These are phyloP conservation scores for Pythium aquatile DNA, from an alignment of 352 stramenopile genomes.

Conservation along the genomic window DNA sequence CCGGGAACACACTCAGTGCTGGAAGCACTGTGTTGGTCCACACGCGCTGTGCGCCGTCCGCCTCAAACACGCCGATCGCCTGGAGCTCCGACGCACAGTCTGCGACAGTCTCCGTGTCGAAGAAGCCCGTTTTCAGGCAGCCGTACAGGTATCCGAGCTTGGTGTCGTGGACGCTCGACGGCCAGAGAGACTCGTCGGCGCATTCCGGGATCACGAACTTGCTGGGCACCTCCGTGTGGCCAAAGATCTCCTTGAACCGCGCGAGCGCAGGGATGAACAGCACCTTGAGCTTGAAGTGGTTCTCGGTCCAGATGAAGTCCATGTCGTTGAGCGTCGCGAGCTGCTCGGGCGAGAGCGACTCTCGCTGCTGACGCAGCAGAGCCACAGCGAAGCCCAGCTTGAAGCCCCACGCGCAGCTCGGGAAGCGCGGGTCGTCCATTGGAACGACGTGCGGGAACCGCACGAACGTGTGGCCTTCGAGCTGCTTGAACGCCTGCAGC, in stretches of 20 bases:
- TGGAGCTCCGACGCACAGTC: constrained; percentile 36
- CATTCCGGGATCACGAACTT: constrained; percentile 32
- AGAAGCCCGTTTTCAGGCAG: constrained; percentile 21
- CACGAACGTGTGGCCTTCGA: constrained; percentile 91
- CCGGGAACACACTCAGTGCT: constrained; percentile 34
- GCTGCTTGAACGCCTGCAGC: constrained; percentile 74
- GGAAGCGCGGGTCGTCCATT: constrained; percentile 65
- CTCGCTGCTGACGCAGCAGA: constrained; percentile 74
- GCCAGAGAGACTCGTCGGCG: constrained; percentile 20
- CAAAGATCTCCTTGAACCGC: constrained; percentile 31
- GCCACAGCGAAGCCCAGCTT: constrained; percentile 90
- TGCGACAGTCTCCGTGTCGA: constrained; percentile 18
- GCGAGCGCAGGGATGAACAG: constrained; percentile 48
- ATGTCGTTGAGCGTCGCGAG: constrained; percentile 44
- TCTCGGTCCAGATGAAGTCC: constrained; percentile 68
- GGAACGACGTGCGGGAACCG: constrained; percentile 89
- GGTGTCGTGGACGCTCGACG: constrained; percentile 8
- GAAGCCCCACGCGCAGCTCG: constrained; percentile 83
- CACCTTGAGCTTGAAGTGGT: constrained; percentile 67
- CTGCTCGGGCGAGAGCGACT: constrained; percentile 32
- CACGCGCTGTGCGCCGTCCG: constrained; percentile 22
- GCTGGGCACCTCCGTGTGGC: constrained; percentile 41
- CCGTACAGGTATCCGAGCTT: constrained; percentile 28
- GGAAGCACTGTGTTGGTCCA: constrained; percentile 46
- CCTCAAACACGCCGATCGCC: constrained; percentile 44